phyloP scores from a whole-genome alignment of 2,329 filamentous ascomycete genomes.

The Venturia effusa region DNA sequence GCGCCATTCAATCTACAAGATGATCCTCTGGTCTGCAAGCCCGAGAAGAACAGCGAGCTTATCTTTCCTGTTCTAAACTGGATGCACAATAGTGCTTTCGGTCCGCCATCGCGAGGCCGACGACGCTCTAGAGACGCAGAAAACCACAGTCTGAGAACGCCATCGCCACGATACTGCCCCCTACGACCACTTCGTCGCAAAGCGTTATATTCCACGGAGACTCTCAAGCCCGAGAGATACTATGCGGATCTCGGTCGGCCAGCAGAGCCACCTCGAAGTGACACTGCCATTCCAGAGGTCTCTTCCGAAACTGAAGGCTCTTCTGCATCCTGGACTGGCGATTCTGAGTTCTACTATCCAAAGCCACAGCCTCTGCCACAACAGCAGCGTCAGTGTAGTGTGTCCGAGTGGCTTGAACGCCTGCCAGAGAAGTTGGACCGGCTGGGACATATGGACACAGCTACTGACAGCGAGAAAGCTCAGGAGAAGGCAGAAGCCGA shows the following conservation, averaged over 20 bases:
- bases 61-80: not conserved
- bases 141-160: not conserved
- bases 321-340: slow-evolving; percentile 10
- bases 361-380: not conserved
- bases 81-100: not conserved
- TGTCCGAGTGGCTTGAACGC: slow-evolving; percentile 7
- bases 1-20: not conserved
- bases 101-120: not conserved
- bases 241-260: not conserved
- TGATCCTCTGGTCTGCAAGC: not conserved
- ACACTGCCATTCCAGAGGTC: not conserved
- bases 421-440: not conserved
- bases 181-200: not conserved
- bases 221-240: not conserved
- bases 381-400: slow-evolving; percentile 3
- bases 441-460: not conserved
- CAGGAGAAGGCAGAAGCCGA: not conserved
- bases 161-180: not conserved
- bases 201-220: not conserved
- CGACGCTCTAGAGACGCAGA: not conserved
- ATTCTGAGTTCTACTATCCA: slow-evolving; percentile 7
- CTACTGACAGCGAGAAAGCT: not conserved
- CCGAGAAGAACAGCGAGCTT: not conserved
- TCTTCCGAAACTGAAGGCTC: not conserved
- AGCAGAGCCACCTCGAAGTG: not conserved